phyloP scores from a whole-genome alignment of 2,329 filamentous ascomycete genomes.

The Exophiala mesophila region DNA sequence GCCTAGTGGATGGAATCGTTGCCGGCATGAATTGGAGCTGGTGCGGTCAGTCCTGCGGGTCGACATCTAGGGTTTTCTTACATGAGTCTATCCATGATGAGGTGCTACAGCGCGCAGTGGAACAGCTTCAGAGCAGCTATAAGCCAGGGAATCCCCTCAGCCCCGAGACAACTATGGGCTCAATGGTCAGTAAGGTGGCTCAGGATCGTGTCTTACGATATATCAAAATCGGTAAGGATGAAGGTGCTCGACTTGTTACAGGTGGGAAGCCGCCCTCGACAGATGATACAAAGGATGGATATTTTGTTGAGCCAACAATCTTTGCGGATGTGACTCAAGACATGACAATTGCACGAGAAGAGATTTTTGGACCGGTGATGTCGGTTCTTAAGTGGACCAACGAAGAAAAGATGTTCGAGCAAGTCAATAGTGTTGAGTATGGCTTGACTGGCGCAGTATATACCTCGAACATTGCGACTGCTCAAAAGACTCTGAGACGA shows the following conservation, averaged over 20 bases:
- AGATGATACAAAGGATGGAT: slow-evolving; percentile 10
- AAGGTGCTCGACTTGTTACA: slow-evolving; percentile 11
- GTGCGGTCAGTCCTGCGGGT: slow-evolving; percentile 52
- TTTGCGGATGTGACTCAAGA: slow-evolving; percentile 14
- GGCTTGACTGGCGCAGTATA: slow-evolving; percentile 11
- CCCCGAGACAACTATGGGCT: slow-evolving; percentile 13
- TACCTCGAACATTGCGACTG: slow-evolving; percentile 8
- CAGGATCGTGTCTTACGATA: slow-evolving; percentile 13
- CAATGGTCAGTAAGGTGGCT: slow-evolving; percentile 10
- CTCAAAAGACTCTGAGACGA: slow-evolving; percentile 5
- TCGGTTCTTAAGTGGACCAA: slow-evolving; percentile 12
- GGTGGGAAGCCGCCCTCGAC: slow-evolving; percentile 5
- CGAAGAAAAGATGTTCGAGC: slow-evolving; percentile 8
- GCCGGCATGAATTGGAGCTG: slow-evolving; percentile 33
- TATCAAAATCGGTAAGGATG: slow-evolving; percentile 17
- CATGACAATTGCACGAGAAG: slow-evolving; percentile 19
- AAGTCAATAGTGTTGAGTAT: slow-evolving; percentile 11
- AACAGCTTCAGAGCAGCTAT: no score
- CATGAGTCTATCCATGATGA: slow-evolving; percentile 56
- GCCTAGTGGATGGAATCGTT: slow-evolving; percentile 56
- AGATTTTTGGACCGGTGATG: slow-evolving; percentile 21
- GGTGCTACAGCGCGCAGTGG: no score
- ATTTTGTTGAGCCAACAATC: slow-evolving; percentile 18
- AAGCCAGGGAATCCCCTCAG: slow-evolving; percentile 68
- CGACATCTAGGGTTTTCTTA: slow-evolving; percentile 60